phyloP scores from a whole-genome alignment of 805 yeast genomes.

The Torulaspora indica region DNA sequence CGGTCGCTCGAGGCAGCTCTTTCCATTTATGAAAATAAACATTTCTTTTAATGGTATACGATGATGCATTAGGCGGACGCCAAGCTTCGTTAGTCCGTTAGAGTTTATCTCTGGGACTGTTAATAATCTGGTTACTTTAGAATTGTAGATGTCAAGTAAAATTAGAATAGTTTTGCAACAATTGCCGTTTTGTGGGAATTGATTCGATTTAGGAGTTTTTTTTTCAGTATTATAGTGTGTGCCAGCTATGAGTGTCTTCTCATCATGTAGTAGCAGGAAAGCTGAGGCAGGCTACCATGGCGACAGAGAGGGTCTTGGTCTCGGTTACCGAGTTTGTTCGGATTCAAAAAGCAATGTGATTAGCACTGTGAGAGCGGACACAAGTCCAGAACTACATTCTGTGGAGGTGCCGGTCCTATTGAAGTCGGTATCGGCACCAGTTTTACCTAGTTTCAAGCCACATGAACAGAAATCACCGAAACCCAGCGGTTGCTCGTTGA shows the following conservation, averaged over 20 bases:
- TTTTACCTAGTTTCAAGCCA: conserved; percentile 23
- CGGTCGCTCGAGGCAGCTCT: background rate
- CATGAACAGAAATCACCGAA: conserved; percentile 25
- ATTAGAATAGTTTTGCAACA: no score
- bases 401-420: conserved; percentile 9
- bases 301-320: background rate
- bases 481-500: conserved; percentile 21
- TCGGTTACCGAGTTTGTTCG: no score
- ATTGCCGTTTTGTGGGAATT: background rate
- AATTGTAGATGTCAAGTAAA: no score
- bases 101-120: no score
- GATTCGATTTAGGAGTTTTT: background rate
- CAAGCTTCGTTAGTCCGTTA: no score
- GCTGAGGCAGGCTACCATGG: background rate
- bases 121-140: no score
- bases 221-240: background rate
- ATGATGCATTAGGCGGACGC: no score
- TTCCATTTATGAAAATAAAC: background rate
- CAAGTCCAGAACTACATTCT: background rate
- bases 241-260: background rate
- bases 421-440: conserved; percentile 17
- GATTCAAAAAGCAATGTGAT: background rate
- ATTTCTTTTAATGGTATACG: background rate
- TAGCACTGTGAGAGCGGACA: background rate
- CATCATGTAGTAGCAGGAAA: background rate